These are phyloP conservation scores for Metahyphopichia silvanorum DNA, from an alignment of 805 yeast genomes.

Conservation along the genomic window DNA sequence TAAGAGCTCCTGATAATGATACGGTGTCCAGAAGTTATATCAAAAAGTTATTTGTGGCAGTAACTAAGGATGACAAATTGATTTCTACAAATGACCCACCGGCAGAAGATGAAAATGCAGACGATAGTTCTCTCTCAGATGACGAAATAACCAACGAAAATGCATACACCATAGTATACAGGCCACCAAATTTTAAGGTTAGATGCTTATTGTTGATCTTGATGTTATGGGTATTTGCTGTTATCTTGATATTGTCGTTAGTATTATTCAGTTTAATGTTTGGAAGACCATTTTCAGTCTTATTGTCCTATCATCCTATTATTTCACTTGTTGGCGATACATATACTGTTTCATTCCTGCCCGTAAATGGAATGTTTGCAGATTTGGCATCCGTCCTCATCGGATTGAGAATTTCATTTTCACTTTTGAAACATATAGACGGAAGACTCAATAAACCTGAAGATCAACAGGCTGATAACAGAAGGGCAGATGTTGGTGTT, in stretches of 20 bases:
- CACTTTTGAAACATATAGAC: neutral
- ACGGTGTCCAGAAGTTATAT: constrained; percentile 64
- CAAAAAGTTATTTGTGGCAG: constrained; percentile 72
- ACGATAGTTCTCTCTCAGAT: constrained; percentile 36
- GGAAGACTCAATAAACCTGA: neutral
- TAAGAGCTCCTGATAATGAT: constrained; percentile 86
- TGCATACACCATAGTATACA: constrained; percentile 72
- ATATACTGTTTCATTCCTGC: no score
- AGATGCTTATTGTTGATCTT: constrained; percentile 52
- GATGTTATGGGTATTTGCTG: constrained; percentile 47
- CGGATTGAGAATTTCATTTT: constrained; percentile 9
- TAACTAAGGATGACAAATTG: constrained; percentile 72
- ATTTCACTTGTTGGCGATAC: neutral
- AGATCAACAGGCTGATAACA: neutral
- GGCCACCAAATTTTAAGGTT: constrained; percentile 72
- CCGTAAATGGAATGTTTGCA: constrained; percentile 16
- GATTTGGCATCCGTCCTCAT: constrained; percentile 16
- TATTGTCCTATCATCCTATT: neutral
- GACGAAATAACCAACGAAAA: constrained; percentile 34
- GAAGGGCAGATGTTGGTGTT: constrained; percentile 3
- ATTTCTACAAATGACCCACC: constrained; percentile 18
- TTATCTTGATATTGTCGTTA: constrained; percentile 21
- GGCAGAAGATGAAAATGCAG: constrained; percentile 9
- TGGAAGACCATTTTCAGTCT: constrained; percentile 22
- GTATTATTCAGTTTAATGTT: constrained; percentile 19